Percentiles rank a stretch among this genome's conserved stretches.
Evolutionary conservation across 164 flowering plant species (phyloP).

Genomic region (Macadamia tetraphylla): DNA sequence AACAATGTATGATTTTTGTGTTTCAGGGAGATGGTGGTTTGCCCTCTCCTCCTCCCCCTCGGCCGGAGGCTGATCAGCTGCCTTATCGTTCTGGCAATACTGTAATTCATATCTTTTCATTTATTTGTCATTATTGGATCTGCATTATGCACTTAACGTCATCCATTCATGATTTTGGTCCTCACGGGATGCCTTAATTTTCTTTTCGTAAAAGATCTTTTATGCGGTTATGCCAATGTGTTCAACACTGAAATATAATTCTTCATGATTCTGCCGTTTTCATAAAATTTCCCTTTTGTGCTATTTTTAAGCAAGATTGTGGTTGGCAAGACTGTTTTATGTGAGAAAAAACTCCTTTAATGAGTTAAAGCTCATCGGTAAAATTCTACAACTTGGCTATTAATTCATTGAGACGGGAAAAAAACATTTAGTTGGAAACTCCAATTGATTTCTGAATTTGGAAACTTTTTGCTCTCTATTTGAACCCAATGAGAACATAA

Average conservation of each 20-base stretch:
- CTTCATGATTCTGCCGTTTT: neutral
- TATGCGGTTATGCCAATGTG: neutral
- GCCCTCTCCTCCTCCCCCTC: neutral
- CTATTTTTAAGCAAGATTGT: neutral
- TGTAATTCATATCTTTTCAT: neutral
- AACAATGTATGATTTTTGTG: neutral
- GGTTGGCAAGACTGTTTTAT: neutral
- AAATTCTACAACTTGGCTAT: no score
- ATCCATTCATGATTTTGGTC: neutral
- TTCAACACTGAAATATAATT: neutral
- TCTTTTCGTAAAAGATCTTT: neutral
- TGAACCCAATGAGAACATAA: no score
- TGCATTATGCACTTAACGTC: neutral
- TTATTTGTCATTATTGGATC: neutral
- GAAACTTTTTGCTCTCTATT: no score
- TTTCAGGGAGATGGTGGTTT: conserved; percentile 5
- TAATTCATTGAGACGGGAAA: no score
- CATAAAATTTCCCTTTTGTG: no score
- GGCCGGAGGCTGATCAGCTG: neutral
- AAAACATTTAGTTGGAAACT: no score
- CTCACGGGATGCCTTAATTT: neutral
- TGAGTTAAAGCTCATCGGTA: no score
- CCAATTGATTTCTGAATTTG: no score
- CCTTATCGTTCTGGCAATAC: conserved; percentile 5
- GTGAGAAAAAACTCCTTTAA: no score